Base-by-base conservation (phyloP, 768 basidiomycete genomes). In the Myochromella boudieri region DNA sequence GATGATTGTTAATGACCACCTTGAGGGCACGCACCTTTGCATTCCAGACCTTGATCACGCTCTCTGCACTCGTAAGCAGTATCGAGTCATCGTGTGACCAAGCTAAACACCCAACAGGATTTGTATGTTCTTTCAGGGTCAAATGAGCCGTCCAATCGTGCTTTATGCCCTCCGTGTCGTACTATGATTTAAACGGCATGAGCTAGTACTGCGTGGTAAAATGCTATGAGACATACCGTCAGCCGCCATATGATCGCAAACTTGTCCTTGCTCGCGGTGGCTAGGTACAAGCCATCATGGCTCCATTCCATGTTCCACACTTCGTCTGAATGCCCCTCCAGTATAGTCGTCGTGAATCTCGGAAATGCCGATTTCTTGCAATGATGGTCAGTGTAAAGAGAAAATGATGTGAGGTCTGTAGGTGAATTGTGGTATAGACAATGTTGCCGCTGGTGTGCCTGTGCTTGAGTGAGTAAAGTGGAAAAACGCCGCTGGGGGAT, bases 301-400 rank as follows among this genome's bases (percentile, higher is more conserved):
- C 93, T 95, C 95, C 95, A 99, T 62, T 87, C 87, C 49, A 98
- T 67, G 60, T 88, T 84, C 95, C 95, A 98, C 33, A 99, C 94
- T 63, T 99, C 93, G 61, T 98, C 91, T 9, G 74, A 78, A 65
- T 97, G 95, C 24, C 85, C 90, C 36, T 84, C 80, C 49, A 97
- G 70, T 42, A 94, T 85, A 20, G 87, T 85, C 3, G 91, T 94
- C 10, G 90, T 94, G 20, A 86, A 72, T 36, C 81, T 78, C 6
- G 97, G 97, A 68, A 99, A 98, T 31, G 78, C 78, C 21, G 80
- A 77, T 59, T 85, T 78, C 51, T 84, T 80, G 68, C 95, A 97
- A 42, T 78, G 69, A 61, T 95, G 92, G 64, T 99, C 94, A 38
- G 77, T 75, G 60, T 92, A 91, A 39, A 99, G 69, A n/a, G 93